A percentile compares a stretch with the other conserved stretches of the same genome.
Conservation (phyloP, 2,329 filamentous ascomycete species). For the Apiospora sp. region DNA sequence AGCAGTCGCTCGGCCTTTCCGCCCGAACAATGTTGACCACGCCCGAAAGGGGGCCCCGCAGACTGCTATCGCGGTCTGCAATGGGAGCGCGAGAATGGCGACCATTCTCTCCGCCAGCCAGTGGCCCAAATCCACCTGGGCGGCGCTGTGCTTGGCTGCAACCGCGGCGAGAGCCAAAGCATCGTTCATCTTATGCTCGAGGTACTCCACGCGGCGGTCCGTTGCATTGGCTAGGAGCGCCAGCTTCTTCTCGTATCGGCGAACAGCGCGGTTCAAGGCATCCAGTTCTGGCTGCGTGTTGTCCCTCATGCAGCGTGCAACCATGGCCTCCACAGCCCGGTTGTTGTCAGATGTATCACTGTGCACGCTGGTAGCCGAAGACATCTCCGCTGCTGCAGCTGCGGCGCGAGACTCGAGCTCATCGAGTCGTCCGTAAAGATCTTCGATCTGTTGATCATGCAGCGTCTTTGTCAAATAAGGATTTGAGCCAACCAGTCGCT, state of each 20-base stretch:
- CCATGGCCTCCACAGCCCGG: slow-evolving; percentile 25
- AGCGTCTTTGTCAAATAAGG: slow-evolving; percentile 50
- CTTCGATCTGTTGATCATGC: slow-evolving; percentile 55
- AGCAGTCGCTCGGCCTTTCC: slow-evolving; percentile 40
- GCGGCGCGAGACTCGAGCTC: slow-evolving; percentile 69
- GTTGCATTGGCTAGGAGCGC: slow-evolving; percentile 78
- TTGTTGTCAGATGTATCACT: slow-evolving; percentile 34
- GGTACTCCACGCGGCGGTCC: slow-evolving; percentile 74
- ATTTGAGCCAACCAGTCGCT: slow-evolving; percentile 71
- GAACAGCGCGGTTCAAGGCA: slow-evolving; percentile 85
- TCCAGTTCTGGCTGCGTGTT: slow-evolving; percentile 62
- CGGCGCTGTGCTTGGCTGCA: slow-evolving; percentile 63
- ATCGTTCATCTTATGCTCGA: slow-evolving; percentile 78
- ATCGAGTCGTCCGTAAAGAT: slow-evolving; percentile 71
- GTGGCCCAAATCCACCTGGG: slow-evolving; percentile 46
- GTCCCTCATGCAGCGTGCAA: slow-evolving; percentile 36
- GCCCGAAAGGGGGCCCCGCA: slow-evolving; percentile 53
- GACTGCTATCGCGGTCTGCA: slow-evolving; percentile 49
- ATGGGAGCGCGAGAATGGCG: slow-evolving; percentile 49
- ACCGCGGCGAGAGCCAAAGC: slow-evolving; percentile 82
- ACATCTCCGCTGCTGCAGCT: slow-evolving; percentile 40
- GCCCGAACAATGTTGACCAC: slow-evolving; percentile 43
- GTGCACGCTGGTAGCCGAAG: slow-evolving; percentile 35
- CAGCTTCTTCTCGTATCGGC: slow-evolving; percentile 90
- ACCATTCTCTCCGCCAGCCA: slow-evolving; percentile 49